phyloP scores from a whole-genome alignment of 2,329 filamentous ascomycete genomes.

The Pestalotiopsis sp. region DNA sequence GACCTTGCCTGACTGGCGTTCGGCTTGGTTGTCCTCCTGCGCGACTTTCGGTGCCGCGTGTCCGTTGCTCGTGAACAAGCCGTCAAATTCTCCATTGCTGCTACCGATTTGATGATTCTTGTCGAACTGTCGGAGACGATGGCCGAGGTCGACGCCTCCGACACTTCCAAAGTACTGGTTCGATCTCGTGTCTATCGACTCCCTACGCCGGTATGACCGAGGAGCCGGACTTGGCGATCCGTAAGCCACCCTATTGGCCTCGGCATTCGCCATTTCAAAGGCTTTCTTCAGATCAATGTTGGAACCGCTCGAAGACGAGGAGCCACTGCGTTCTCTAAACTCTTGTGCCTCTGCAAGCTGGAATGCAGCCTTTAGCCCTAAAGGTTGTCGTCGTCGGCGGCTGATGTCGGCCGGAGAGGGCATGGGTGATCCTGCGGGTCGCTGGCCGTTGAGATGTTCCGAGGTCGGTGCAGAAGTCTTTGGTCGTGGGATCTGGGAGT shows the following conservation, averaged over 20 bases:
- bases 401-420: neutral
- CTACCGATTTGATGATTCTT: conserved; percentile 26
- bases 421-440: neutral
- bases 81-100: conserved; percentile 25
- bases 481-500: conserved; percentile 8
- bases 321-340: neutral
- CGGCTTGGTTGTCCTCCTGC: conserved; percentile 19
- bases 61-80: conserved; percentile 35
- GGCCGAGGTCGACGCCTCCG: conserved; percentile 31
- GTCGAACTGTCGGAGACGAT: conserved; percentile 31
- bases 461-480: conserved; percentile 1
- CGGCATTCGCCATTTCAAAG: conserved; percentile 12
- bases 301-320: neutral
- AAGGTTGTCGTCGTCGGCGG: conserved; percentile 5
- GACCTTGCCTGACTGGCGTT: conserved; percentile 11
- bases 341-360: conserved; percentile 13
- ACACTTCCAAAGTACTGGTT: conserved; percentile 15
- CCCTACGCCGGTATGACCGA: conserved; percentile 22
- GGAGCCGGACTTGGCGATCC: conserved; percentile 21
- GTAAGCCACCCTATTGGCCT: neutral
- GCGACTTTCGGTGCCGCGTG: conserved; percentile 36
- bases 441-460: neutral
- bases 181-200: conserved; percentile 18
- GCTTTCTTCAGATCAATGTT: conserved; percentile 7
- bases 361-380: conserved; percentile 11